phyloP scores from a whole-genome alignment of 129 eudicot species.

The Flaveria robusta region DNA sequence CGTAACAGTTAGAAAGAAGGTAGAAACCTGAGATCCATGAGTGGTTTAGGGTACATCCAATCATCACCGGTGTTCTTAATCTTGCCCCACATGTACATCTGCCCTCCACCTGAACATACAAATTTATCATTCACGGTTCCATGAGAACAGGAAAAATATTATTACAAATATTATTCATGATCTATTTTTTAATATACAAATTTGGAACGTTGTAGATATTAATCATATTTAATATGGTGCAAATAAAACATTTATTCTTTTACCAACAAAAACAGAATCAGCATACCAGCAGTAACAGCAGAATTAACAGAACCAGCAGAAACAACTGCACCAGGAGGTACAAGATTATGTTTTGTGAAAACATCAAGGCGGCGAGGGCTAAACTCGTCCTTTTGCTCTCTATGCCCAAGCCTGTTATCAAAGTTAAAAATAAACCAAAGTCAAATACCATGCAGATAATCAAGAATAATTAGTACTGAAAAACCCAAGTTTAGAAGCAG shows the following conservation, averaged over 20 bases:
- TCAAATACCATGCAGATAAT: background rate
- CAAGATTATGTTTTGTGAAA: constrained; percentile 72
- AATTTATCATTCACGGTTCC: background rate
- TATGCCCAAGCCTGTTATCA: constrained; percentile 77
- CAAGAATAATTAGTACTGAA: background rate
- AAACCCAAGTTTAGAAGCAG: no score
- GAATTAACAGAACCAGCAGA: constrained; percentile 91
- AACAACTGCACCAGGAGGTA: constrained; percentile 81
- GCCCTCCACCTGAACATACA: constrained; percentile 76
- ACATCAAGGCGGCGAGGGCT: constrained; percentile 77
- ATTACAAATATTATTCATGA: background rate
- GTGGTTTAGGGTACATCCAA: constrained; percentile 98
- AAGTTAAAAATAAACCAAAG: background rate
- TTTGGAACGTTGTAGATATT: background rate
- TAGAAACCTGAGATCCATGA: constrained; percentile 87
- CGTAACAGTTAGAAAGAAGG: background rate
- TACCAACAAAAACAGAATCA: background rate
- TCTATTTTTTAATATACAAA: background rate
- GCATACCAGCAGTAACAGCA: constrained; percentile 80
- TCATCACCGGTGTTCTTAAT: constrained; percentile 87
- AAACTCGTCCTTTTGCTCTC: constrained; percentile 95
- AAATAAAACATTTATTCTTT: background rate
- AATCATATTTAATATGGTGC: background rate
- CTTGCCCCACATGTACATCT: constrained; percentile 98
- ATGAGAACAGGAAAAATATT: background rate